These are phyloP conservation scores for Crithidia bombi DNA, from an alignment of 208 protist species.

Conservation along the genomic window DNA sequence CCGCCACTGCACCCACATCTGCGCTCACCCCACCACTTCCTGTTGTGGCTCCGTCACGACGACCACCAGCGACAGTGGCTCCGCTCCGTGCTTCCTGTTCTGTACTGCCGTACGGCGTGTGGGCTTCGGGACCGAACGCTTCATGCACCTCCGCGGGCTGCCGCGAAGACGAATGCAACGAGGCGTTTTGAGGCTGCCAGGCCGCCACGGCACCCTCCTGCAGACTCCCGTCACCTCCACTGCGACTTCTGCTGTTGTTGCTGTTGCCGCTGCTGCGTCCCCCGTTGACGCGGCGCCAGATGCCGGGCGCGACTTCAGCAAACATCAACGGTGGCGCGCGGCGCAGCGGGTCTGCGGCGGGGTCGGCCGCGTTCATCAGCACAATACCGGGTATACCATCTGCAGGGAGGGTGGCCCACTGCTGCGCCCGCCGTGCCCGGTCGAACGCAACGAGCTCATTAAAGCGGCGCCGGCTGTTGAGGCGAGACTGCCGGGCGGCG, in stretches of 20 bases:
- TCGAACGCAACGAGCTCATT: slow-evolving; percentile 11
- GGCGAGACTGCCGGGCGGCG: background rate
- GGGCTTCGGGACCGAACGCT: background rate
- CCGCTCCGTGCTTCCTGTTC: background rate
- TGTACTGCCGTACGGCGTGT: background rate
- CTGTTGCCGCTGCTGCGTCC: background rate
- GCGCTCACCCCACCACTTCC: background rate
- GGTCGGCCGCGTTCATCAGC: slow-evolving; percentile 9
- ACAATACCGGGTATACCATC: slow-evolving; percentile 5
- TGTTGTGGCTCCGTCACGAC: background rate
- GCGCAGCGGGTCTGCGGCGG: background rate
- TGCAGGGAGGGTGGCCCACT: slow-evolving; percentile 4
- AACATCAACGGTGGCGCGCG: background rate
- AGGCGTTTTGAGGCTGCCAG: background rate
- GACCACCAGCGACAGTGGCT: background rate
- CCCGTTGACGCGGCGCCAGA: background rate
- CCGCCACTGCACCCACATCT: background rate
- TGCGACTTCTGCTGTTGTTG: background rate
- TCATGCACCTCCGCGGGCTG: background rate
- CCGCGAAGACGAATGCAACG: background rate
- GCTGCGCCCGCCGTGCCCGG: slow-evolving; percentile 2
- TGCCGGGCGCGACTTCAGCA: slow-evolving; percentile 7
- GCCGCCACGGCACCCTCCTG: background rate
- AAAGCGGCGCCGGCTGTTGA: background rate
- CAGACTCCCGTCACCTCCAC: too few species aligned